phyloP scores from a whole-genome alignment of 768 basidiomycete genomes.

The Cystobasidium tubakii region DNA sequence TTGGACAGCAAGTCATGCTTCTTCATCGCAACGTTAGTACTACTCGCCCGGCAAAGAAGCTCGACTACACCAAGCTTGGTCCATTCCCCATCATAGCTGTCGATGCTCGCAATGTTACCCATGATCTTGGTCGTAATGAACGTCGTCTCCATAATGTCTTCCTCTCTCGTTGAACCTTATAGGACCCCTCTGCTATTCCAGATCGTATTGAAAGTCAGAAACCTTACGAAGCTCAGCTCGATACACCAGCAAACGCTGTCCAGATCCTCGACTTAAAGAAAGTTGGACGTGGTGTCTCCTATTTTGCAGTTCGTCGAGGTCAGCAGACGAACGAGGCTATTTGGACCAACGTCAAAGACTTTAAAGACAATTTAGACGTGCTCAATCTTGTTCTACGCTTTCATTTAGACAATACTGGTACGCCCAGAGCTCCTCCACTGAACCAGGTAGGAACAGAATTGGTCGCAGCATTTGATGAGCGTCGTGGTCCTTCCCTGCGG shows the following conservation, averaged over 20 bases:
- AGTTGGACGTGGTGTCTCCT: background rate
- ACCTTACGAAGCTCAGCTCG: background rate
- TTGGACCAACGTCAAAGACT: background rate
- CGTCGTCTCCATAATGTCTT: slow-evolving; percentile 11
- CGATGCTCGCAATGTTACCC: background rate
- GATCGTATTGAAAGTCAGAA: background rate
- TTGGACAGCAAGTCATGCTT: background rate
- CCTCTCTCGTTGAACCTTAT: background rate
- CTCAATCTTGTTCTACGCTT: background rate
- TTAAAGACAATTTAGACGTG: background rate
- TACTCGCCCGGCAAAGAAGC: background rate
- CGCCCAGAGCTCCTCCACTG: background rate
- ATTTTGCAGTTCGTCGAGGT: background rate
- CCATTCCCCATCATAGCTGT: background rate
- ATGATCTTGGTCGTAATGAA: background rate
- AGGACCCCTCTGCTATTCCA: background rate
- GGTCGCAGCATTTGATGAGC: background rate
- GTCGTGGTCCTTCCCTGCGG: background rate
- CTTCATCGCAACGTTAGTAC: background rate
- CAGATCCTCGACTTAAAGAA: background rate
- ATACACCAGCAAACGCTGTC: background rate
- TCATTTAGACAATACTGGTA: background rate
- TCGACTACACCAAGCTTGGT: background rate
- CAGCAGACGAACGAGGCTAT: background rate
- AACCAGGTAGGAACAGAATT: background rate